A percentile compares a stretch with the other conserved stretches of the same genome.
Evolutionary conservation across 805 yeast genomes (phyloP).

Genomic region (Wickerhamiella alocasiicola): DNA sequence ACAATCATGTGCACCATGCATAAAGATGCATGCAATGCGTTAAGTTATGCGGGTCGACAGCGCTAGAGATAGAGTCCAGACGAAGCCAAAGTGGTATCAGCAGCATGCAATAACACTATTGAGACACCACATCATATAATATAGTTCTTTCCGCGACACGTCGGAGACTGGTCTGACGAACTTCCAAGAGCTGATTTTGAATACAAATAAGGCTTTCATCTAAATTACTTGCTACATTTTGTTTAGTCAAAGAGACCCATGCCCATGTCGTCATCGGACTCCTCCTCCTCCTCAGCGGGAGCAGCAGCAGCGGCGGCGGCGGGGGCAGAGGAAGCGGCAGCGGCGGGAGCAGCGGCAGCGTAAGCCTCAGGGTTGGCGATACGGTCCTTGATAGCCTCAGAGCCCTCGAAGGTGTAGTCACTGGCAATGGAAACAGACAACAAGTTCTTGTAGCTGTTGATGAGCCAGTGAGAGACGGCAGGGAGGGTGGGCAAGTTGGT

Average conservation of each 20-base stretch:
- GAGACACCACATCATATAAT: too few species aligned
- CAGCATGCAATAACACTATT: too few species aligned
- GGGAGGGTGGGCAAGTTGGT: slow-evolving; percentile 99
- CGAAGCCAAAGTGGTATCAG: too few species aligned
- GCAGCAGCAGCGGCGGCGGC: slow-evolving; percentile 56
- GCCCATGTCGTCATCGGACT: slow-evolving; percentile 71
- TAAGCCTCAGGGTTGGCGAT: slow-evolving; percentile 99
- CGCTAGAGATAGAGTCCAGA: too few species aligned
- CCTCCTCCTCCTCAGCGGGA: slow-evolving; percentile 65
- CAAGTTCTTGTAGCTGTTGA: slow-evolving; percentile 98
- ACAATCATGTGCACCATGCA: too few species aligned
- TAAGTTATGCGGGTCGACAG: too few species aligned
- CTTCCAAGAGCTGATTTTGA: too few species aligned
- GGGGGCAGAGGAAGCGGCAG: slow-evolving; percentile 59
- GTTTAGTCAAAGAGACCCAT: slow-evolving; percentile 90
- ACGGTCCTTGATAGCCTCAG: slow-evolving; percentile 98
- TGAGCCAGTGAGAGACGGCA: slow-evolving; percentile 96
- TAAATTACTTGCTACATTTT: too few species aligned
- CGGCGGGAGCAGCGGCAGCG: slow-evolving; percentile 98
- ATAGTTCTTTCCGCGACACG: too few species aligned
- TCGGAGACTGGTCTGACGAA: too few species aligned
- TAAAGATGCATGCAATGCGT: too few species aligned
- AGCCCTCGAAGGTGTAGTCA: slow-evolving; percentile 98
- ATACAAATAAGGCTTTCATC: too few species aligned
- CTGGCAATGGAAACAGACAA: slow-evolving; percentile 96